Conservation (phyloP, 108 stramenopile species). For the Cyclotella kingstonii region DNA sequence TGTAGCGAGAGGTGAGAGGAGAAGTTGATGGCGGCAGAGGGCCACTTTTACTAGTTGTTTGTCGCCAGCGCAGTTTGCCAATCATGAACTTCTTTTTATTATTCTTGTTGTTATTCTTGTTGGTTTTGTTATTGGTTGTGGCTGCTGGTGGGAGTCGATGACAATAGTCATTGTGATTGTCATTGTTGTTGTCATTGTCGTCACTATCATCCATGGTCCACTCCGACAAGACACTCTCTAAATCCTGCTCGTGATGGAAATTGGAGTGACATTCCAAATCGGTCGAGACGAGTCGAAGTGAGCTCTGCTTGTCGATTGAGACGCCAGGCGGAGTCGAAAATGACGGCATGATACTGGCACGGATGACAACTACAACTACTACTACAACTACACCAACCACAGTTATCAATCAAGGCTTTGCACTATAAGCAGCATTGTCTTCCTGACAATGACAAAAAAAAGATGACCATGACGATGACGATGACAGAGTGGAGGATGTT, state of each 20-base stretch:
- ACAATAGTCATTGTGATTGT: neutral
- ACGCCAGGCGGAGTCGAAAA: conserved; percentile 5
- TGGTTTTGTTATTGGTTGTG: too few species aligned
- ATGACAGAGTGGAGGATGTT: too few species aligned
- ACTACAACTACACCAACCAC: too few species aligned
- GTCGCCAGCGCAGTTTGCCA: neutral
- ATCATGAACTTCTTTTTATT: too few species aligned
- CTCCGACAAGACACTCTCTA: neutral
- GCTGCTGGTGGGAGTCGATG: too few species aligned
- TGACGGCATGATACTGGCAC: too few species aligned
- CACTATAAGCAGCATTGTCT: too few species aligned
- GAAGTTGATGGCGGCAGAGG: neutral
- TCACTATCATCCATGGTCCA: neutral
- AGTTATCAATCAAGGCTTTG: too few species aligned
- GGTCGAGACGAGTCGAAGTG: neutral
- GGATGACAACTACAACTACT: too few species aligned
- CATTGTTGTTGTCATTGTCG: conserved; percentile 7
- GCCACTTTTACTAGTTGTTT: neutral
- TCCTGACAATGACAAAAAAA: too few species aligned
- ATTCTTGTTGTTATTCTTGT: too few species aligned
- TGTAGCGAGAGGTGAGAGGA: neutral
- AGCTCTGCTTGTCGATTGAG: conserved; percentile 1
- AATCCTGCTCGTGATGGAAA: neutral
- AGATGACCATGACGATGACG: too few species aligned
- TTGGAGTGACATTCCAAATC: neutral